Percentiles rank a stretch among this genome's conserved stretches.
These are phyloP conservation scores for Aspergillus texensis DNA, from an alignment of 2,329 filamentous ascomycete genomes.

Conservation along the genomic window DNA sequence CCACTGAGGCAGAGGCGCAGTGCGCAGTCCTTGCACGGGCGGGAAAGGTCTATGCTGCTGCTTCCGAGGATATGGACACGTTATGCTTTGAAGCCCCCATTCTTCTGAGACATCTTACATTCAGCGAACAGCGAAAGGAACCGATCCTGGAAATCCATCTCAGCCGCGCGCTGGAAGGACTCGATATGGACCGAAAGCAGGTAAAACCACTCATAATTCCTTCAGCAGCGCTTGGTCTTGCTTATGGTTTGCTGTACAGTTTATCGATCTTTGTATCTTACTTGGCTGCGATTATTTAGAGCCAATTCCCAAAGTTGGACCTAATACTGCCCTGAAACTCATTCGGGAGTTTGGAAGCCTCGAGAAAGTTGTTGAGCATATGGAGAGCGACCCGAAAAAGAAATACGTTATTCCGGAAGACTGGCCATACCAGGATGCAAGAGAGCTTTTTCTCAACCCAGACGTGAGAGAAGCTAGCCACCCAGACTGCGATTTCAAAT, in stretches of 20 bases:
- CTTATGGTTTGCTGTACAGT: slow-evolving; percentile 55
- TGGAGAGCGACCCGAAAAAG: slow-evolving; percentile 73
- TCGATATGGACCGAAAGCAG: slow-evolving; percentile 85
- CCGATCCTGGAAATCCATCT: slow-evolving; percentile 95
- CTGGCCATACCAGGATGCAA: slow-evolving; percentile 92
- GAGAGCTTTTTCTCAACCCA: slow-evolving; percentile 86
- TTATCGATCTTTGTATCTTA: slow-evolving; percentile 96
- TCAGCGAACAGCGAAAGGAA: slow-evolving; percentile 95
- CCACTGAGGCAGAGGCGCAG: slow-evolving; percentile 96
- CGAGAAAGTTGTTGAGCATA: slow-evolving; percentile 81
- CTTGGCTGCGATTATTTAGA: slow-evolving; percentile 98
- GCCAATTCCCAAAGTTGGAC: slow-evolving; percentile 91
- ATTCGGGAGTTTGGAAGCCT: slow-evolving; percentile 89
- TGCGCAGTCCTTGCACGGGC: slow-evolving; percentile 87
- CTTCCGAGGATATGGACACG: slow-evolving; percentile 98
- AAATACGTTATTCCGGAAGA: slow-evolving; percentile 91
- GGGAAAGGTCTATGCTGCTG: slow-evolving; percentile 94
- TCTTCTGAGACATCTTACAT: slow-evolving; percentile 87
- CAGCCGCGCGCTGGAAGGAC: slow-evolving; percentile 80
- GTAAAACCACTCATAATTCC: slow-evolving; percentile 47
- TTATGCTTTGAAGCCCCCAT: slow-evolving; percentile 94
- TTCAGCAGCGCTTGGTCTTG: slow-evolving; percentile 8
- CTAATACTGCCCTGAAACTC: slow-evolving; percentile 86
- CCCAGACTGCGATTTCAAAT: slow-evolving; percentile 93
- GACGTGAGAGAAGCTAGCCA: slow-evolving; percentile 84